A percentile compares a stretch with the other conserved stretches of the same genome.
Conservation (phyloP, 345 rosid species). For the Nasturtium officinale region DNA sequence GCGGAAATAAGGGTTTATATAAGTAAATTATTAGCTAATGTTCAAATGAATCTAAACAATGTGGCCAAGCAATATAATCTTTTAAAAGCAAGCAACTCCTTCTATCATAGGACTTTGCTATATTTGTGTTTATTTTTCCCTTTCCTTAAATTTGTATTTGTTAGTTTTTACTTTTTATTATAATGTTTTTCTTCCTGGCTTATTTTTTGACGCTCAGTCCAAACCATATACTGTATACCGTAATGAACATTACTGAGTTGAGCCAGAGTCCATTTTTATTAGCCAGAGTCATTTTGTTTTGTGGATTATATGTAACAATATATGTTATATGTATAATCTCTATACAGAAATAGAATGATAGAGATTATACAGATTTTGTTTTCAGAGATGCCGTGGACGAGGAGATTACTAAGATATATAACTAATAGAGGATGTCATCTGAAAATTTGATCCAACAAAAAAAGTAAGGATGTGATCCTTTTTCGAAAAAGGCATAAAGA, state of each 20-base stretch:
- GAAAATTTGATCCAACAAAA: too few relatives aligned
- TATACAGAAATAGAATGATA: background rate
- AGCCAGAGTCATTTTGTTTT: background rate
- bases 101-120: background rate
- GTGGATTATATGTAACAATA: too few relatives aligned
- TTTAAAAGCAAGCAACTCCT: too few relatives aligned
- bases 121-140: background rate
- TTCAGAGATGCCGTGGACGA: background rate
- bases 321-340: background rate
- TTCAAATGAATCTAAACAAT: conserved; percentile 32
- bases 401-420: background rate
- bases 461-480: background rate
- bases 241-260: background rate
- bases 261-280: background rate
- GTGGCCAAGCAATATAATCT: background rate
- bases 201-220: background rate
- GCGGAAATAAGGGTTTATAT: conserved; percentile 2
- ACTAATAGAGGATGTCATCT: too few relatives aligned
- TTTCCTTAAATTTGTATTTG: background rate
- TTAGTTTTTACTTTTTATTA: background rate
- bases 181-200: background rate
- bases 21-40: background rate
- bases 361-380: background rate
- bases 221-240: background rate
- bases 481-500: background rate